Evolutionary conservation across 805 yeast genomes (phyloP).

Genomic region (Barnettozyma wickerhamii): DNA sequence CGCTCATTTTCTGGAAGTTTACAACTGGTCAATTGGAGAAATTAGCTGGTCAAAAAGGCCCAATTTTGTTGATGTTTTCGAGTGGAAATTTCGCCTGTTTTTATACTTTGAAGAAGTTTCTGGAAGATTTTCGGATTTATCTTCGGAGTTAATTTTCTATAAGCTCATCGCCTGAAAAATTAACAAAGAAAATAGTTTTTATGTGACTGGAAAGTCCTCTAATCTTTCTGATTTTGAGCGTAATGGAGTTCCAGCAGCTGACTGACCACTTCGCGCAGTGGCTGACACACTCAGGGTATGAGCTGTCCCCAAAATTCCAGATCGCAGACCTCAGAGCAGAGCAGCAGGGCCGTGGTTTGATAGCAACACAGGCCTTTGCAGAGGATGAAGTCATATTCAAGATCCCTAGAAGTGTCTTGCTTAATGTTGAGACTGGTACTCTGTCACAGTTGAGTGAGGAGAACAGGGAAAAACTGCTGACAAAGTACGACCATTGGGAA

Average conservation of each 20-base stretch:
- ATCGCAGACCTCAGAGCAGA: constrained; percentile 55
- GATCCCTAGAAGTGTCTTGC: constrained; percentile 54
- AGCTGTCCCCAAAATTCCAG: constrained; percentile 50
- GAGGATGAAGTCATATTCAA: constrained; percentile 63
- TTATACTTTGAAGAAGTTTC: neutral
- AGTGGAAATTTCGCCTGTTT: neutral
- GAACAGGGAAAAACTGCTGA: constrained; percentile 33
- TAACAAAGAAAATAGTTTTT: too few relatives aligned
- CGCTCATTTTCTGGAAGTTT: constrained; percentile 37
- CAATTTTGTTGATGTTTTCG: neutral
- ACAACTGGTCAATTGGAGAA: neutral
- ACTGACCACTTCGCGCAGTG: constrained; percentile 43
- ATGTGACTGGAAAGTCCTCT: too few relatives aligned
- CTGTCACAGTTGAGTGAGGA: constrained; percentile 31
- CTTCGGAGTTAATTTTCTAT: too few relatives aligned
- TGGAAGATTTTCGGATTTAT: too few relatives aligned
- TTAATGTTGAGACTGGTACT: constrained; percentile 58
- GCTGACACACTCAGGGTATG: constrained; percentile 39
- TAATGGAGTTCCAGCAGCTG: constrained; percentile 20
- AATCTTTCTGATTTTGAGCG: too few relatives aligned
- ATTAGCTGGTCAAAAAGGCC: too few relatives aligned
- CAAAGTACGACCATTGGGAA: constrained; percentile 66
- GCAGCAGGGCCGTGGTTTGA: constrained; percentile 74
- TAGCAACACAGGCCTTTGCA: constrained; percentile 57
- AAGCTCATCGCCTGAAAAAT: too few relatives aligned